Base-by-base conservation (phyloP, 2,329 filamentous ascomycete genomes). In the Basipetospora chlamydospora region DNA sequence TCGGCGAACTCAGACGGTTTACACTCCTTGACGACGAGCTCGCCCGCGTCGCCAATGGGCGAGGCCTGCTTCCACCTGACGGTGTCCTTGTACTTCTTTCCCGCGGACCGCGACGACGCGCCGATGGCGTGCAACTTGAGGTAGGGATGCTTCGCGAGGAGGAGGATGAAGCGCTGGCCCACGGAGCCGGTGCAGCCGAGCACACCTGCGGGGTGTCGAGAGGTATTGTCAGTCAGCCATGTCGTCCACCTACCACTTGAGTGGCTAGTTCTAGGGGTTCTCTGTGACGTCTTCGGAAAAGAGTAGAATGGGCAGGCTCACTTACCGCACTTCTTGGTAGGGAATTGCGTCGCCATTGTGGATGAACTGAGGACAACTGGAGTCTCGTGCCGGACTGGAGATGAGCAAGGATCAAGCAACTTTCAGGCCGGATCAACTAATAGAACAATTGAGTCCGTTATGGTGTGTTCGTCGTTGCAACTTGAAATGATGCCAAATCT, bases 21-120 rank as follows among this genome's bases (percentile, higher is more conserved):
- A 65, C 90, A 96, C 53, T 84, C 78, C 53, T 84, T 80, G 39
- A 96, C 82, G 5, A 93, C 70, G 48, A 96, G 67, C 44, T 87
- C 78, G 46, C 75, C 84, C 40, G 93, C 67, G 43, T 77, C 66
- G 29, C 79, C 79, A 71, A 95, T 92, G 38, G 85, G 81, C 39
- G 73, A 64, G 8, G 82, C 72, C 63, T 96, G 88, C 68, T 95
- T 95, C 90, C 90, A 96, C 49, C 75, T 75, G 43, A 92, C 87
- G 26, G 87, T 88, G 70, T 94, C 85, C 59, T 79, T 80, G 67
- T 96, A 96, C 54, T 80, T 81, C 68, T 95, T 95, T 52, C 87
- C 87, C 6, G 84, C 85, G 8, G 86, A 94, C 41, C 84, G 75
- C 41, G 83, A 75, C 13, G 86, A 94, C 25, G 90, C 90, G 44